Conservation (phyloP, 1,139 yeast species). For the Geotrichum citri-aurantii region DNA sequence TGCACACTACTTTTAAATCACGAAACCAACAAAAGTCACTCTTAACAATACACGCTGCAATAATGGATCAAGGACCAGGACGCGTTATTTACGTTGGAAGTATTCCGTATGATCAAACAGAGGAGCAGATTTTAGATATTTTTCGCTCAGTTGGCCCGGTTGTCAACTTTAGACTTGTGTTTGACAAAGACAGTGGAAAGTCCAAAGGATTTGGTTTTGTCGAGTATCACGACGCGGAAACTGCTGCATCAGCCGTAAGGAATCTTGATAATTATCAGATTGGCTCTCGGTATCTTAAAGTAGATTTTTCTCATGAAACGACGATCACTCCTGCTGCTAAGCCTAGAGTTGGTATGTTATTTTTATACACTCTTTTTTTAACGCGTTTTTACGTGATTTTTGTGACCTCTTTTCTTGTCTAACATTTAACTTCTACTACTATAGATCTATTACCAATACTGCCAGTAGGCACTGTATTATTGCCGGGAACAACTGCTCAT, state of each 20-base stretch:
- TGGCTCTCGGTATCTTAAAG: slow-evolving; percentile 66
- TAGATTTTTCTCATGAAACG: slow-evolving; percentile 52
- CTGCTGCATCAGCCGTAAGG: slow-evolving; percentile 88
- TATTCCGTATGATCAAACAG: slow-evolving; percentile 75
- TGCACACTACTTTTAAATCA: not conserved
- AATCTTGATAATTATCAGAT: slow-evolving; percentile 75
- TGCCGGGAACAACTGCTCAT: slow-evolving; percentile 47
- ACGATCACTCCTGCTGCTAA: slow-evolving; percentile 17
- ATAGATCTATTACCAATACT: slow-evolving; percentile 26
- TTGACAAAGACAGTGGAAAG: slow-evolving; percentile 84
- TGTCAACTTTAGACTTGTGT: slow-evolving; percentile 62
- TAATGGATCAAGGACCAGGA: slow-evolving; percentile 14
- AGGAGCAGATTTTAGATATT: slow-evolving; percentile 79
- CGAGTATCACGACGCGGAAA: slow-evolving; percentile 65
- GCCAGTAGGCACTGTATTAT: slow-evolving; percentile 39
- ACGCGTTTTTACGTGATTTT: not conserved
- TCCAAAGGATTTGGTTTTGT: slow-evolving; percentile 90
- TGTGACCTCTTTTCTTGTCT: not conserved
- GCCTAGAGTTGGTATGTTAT: slow-evolving; percentile 1
- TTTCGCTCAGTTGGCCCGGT: slow-evolving; percentile 86
- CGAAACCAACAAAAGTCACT: not conserved
- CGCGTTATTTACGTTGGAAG: slow-evolving; percentile 57
- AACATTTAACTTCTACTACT: not conserved
- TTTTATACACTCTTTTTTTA: no score
- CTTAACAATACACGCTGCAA: not conserved